Conservation (phyloP, 148 eudicot genomes). For the Agrostemma githago region DNA sequence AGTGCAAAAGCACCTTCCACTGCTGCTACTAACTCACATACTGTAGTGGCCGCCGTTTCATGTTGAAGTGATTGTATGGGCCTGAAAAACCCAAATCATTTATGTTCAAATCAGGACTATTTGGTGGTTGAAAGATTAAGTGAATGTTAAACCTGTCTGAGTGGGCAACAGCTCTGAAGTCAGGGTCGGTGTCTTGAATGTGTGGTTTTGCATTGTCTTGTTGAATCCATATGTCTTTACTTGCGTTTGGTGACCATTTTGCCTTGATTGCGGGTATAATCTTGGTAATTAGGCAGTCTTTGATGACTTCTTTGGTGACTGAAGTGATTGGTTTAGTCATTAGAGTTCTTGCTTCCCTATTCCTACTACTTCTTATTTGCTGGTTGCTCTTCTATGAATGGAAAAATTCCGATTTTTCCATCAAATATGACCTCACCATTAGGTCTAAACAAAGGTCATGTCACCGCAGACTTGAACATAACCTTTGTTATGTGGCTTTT, state of each 20-base stretch:
- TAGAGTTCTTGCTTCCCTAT: constrained; percentile 1
- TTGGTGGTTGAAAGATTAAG: background rate
- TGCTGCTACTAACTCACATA: background rate
- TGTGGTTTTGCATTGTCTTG: constrained; percentile 11
- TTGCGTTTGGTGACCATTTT: background rate
- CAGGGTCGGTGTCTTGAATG: background rate
- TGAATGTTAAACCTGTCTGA: background rate
- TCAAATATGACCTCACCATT: background rate
- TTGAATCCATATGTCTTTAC: constrained; percentile 5
- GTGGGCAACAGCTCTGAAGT: background rate
- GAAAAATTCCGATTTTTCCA: constrained; percentile 1
- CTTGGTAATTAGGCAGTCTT: background rate
- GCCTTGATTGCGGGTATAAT: background rate
- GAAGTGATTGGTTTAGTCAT: background rate
- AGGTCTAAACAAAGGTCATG: background rate
- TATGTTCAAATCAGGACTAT: constrained; percentile 2
- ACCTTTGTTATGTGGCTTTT: constrained; percentile 1
- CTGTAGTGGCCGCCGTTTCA: background rate
- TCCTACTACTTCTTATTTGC: background rate
- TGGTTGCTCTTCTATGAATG: background rate
- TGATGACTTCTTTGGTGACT: background rate
- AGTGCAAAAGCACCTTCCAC: background rate
- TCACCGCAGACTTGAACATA: constrained; percentile 5
- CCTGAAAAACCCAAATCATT: constrained; percentile 6
- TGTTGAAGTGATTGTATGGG: background rate